phyloP scores from a whole-genome alignment of 345 rosid genomes.

The Hypericum perforatum region DNA sequence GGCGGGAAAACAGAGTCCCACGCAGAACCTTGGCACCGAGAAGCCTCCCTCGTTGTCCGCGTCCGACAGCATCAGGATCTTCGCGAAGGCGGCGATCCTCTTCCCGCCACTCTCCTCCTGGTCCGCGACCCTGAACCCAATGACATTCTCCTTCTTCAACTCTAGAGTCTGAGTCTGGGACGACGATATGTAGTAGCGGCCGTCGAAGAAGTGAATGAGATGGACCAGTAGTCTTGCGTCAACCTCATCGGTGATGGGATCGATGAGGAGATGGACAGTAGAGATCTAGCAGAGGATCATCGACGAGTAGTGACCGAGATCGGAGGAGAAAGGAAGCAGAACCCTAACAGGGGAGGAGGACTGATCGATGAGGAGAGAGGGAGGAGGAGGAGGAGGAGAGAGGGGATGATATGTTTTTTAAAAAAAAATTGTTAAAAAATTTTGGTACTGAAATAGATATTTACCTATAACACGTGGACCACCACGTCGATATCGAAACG shows the following conservation, averaged over 20 bases:
- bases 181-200: background rate
- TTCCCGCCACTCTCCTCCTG: slow-evolving; percentile 19
- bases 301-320: slow-evolving; percentile 20
- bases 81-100: slow-evolving; percentile 47
- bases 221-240: slow-evolving; percentile 38
- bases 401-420: too few relatives aligned
- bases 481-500: too few relatives aligned
- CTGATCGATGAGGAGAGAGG: too few relatives aligned
- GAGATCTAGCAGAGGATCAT: slow-evolving; percentile 39
- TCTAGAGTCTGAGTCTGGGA: background rate
- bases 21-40: slow-evolving; percentile 90
- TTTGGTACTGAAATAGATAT: too few relatives aligned
- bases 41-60: slow-evolving; percentile 96
- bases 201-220: slow-evolving; percentile 11
- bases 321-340: slow-evolving; percentile 13
- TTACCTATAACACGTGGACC: too few relatives aligned
- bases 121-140: background rate
- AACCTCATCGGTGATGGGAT: slow-evolving; percentile 71
- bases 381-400: too few relatives aligned
- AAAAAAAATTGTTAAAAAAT: too few relatives aligned
- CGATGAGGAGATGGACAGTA: slow-evolving; percentile 46
- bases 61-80: slow-evolving; percentile 74
- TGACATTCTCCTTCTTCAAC: background rate
- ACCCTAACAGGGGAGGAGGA: slow-evolving; percentile 25
- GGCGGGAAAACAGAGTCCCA: slow-evolving; percentile 77